Conservation (phyloP, 768 basidiomycete species). For the Galerina sulciceps region DNA sequence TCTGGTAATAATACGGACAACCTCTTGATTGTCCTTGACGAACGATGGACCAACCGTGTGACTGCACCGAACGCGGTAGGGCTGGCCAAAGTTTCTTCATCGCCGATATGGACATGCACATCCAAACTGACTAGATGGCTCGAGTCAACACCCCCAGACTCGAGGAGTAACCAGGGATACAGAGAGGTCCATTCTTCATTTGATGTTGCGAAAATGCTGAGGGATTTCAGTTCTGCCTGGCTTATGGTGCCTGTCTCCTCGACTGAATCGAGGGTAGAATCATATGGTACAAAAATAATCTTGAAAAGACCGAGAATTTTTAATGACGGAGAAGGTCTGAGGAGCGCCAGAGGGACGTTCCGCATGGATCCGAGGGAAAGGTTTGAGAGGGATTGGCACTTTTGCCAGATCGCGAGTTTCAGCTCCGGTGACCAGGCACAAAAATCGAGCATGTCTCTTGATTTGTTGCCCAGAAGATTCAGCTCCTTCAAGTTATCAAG, state of each 20-base stretch:
- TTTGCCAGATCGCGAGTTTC: constrained; percentile 3
- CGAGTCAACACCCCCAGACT: neutral
- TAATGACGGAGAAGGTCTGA: constrained; percentile 7
- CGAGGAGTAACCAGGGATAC: constrained; percentile 10
- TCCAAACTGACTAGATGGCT: neutral
- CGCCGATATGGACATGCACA: neutral
- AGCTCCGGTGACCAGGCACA: constrained; percentile 5
- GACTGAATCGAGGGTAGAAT: neutral
- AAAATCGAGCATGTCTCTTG: constrained; percentile 12
- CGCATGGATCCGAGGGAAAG: constrained; percentile 9
- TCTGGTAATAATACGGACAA: neutral
- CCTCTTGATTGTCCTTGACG: neutral
- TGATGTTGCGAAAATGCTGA: neutral
- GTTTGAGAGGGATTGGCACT: neutral
- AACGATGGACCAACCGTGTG: neutral
- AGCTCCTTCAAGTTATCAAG: constrained; percentile 5
- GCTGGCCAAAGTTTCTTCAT: neutral
- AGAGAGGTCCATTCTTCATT: constrained; percentile 11
- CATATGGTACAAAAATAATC: neutral
- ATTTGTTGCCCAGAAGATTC: neutral
- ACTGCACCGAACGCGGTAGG: neutral
- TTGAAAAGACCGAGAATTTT: neutral
- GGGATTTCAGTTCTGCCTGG: neutral
- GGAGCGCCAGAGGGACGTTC: constrained; percentile 10
- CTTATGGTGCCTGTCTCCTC: neutral